phyloP scores from a whole-genome alignment of 169 alveolate species.

The Plasmodium falciparum region DNA sequence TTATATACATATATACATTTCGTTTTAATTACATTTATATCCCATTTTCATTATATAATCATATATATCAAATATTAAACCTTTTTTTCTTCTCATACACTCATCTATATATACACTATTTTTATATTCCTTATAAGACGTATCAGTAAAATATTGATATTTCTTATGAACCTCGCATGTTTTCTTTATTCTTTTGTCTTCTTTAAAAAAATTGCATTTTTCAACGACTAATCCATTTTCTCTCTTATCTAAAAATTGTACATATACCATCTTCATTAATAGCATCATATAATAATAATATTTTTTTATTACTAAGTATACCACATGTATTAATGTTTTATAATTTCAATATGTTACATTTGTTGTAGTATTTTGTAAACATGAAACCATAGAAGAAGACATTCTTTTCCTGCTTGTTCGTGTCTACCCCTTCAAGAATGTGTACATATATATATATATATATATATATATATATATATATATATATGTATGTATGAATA shows the following conservation, averaged over 20 bases:
- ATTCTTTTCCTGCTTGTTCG: conserved; percentile 49
- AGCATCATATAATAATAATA: too few species aligned
- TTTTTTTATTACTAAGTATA: neutral
- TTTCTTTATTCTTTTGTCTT: conserved; percentile 2
- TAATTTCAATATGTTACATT: neutral
- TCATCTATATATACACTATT: conserved; percentile 8
- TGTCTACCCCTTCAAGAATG: conserved; percentile 51
- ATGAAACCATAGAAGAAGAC: conserved; percentile 47
- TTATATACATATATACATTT: too few species aligned
- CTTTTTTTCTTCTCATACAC: conserved; percentile 24
- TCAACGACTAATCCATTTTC: neutral
- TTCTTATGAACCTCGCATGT: neutral
- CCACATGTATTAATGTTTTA: neutral
- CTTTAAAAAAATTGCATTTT: neutral
- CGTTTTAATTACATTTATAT: conserved; percentile 14
- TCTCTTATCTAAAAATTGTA: conserved; percentile 34
- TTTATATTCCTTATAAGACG: neutral
- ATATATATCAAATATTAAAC: conserved; percentile 58
- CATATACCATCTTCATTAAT: too few species aligned
- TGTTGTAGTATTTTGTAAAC: conserved; percentile 29
- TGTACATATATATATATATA: neutral
- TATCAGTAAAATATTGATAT: neutral
- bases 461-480: conserved; percentile 1
- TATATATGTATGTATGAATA: neutral
- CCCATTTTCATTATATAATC: conserved; percentile 29